Conservation (phyloP, 805 yeast species). For the Teunomyces aglyptinius region DNA sequence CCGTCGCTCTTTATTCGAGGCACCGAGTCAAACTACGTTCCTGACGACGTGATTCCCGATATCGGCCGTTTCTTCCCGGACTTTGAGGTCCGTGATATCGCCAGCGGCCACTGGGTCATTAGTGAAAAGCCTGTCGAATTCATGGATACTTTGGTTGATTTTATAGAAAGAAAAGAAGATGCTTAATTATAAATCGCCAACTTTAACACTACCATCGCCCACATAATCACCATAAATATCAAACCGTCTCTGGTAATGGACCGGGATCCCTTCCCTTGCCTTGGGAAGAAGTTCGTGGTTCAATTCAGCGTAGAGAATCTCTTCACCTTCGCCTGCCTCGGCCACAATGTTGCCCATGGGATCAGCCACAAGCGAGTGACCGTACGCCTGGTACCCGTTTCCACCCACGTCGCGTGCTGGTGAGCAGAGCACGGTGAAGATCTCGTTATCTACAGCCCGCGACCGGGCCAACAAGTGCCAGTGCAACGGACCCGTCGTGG, state of each 20-base stretch:
- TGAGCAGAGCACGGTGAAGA: conserved; percentile 75
- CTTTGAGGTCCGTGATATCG: conserved; percentile 69
- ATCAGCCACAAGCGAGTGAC: conserved; percentile 45
- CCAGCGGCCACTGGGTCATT: conserved; percentile 92
- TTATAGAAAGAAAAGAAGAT: conserved; percentile 51
- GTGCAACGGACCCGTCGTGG: conserved; percentile 80
- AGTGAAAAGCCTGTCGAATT: conserved; percentile 83
- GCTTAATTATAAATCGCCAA: conserved; percentile 19
- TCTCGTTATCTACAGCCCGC: conserved; percentile 73
- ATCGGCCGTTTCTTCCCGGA: conserved; percentile 78
- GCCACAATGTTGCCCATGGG: conserved; percentile 42
- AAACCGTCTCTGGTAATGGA: conserved; percentile 42
- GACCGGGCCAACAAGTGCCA: conserved; percentile 76
- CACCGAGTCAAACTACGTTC: conserved; percentile 67
- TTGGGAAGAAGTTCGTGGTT: conserved; percentile 40
- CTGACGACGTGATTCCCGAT: conserved; percentile 74
- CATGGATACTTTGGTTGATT: conserved; percentile 58
- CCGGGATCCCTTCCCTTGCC: conserved; percentile 41
- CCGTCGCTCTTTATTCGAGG: conserved; percentile 84
- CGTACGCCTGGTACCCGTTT: conserved; percentile 45
- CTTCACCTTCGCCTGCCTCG: conserved; percentile 48
- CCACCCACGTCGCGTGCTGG: conserved; percentile 74
- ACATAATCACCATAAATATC: conserved; percentile 45
- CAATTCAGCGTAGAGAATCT: conserved; percentile 40
- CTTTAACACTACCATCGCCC: conserved; percentile 26